These are phyloP conservation scores for Flaveria brownii DNA, from an alignment of 129 eudicot genomes.

Conservation along the genomic window DNA sequence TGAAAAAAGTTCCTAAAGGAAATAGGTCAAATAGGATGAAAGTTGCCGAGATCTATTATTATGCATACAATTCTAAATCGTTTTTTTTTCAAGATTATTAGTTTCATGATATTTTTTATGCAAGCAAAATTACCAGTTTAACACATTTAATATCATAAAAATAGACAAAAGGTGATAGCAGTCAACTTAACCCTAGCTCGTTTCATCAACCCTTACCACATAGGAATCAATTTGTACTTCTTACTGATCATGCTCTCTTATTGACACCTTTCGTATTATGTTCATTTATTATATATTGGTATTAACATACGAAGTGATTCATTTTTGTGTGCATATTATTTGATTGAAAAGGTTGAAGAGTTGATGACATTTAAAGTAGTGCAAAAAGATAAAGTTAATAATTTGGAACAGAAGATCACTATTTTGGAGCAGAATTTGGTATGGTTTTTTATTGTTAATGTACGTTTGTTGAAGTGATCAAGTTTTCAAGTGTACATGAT, in stretches of 20 bases:
- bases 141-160: background rate
- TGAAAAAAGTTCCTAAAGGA: background rate
- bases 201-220: background rate
- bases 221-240: background rate
- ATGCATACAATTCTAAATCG: background rate
- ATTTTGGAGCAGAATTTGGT: slow-evolving; percentile 68
- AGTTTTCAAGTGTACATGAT: background rate
- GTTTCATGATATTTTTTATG: background rate
- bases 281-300: slow-evolving; percentile 17
- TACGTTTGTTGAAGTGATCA: slow-evolving; percentile 20
- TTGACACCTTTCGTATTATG: background rate
- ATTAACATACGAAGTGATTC: background rate
- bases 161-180: background rate
- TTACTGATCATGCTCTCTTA: background rate
- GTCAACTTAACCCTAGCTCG: background rate
- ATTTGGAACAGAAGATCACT: slow-evolving; percentile 47
- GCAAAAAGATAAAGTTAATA: slow-evolving; percentile 41
- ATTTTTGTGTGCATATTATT: slow-evolving; percentile 32
- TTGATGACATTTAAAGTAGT: slow-evolving; percentile 47
- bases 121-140: background rate
- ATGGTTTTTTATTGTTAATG: slow-evolving; percentile 21
- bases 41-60: background rate
- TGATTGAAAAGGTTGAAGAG: slow-evolving; percentile 54
- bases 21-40: background rate
- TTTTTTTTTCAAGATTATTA: background rate